Evolutionary conservation across 805 yeast genomes (phyloP).

Genomic region (Kockiozyma suomiensis): DNA sequence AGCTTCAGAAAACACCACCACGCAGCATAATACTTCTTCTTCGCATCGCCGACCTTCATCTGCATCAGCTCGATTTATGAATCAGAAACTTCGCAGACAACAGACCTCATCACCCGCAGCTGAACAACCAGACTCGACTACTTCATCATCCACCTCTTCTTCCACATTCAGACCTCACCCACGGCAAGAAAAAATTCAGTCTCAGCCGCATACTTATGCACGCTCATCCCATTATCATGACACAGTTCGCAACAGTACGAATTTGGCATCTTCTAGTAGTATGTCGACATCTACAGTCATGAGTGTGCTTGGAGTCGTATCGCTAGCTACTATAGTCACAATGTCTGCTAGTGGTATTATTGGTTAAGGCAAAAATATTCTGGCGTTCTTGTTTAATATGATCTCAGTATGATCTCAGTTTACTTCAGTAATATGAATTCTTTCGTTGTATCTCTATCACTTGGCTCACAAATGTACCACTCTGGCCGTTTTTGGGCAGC

Average conservation of each 20-base stretch:
- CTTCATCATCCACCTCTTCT: not conserved
- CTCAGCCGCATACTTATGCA: not conserved
- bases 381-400: not conserved
- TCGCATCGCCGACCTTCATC: not conserved
- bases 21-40: not conserved
- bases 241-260: not conserved
- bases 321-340: not conserved
- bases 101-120: not conserved
- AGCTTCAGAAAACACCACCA: not conserved
- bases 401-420: no score
- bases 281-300: not conserved
- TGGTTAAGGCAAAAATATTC: not conserved
- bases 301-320: conserved; percentile 7
- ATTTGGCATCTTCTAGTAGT: not conserved
- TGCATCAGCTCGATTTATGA: not conserved
- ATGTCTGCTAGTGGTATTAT: conserved; percentile 1
- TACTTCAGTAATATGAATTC: no score
- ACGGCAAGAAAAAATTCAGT: not conserved
- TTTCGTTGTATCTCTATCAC: no score
- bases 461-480: no score
- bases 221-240: not conserved
- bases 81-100: not conserved
- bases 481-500: no score
- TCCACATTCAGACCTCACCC: not conserved
- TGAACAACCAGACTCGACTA: not conserved